Percentiles rank a stretch among this genome's conserved stretches.
Evolutionary conservation across 129 eudicot species (phyloP).

Genomic region (Oenanthe sinensis): DNA sequence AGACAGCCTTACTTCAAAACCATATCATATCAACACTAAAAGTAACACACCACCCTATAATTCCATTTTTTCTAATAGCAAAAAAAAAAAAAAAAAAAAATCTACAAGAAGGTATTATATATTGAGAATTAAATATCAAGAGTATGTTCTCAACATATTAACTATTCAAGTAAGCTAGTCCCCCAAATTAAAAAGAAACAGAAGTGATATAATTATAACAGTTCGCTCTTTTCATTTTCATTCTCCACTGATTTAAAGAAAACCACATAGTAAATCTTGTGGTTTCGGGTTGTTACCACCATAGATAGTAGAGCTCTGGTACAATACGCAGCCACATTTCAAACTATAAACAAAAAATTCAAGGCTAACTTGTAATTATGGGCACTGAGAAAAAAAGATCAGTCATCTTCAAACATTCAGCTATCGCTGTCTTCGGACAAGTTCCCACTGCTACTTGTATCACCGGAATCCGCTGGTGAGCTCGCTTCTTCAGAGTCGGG

Average conservation of each 20-base stretch:
- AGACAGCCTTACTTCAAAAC: slow-evolving; percentile 16
- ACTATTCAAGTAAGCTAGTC: not conserved
- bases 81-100: not conserved
- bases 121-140: not conserved
- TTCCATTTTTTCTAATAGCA: not conserved
- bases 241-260: not conserved
- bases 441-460: not conserved
- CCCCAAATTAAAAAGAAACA: not conserved
- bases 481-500: slow-evolving; percentile 25
- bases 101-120: not conserved
- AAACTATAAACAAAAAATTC: not conserved
- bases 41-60: not conserved
- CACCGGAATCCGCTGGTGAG: not conserved
- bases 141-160: not conserved
- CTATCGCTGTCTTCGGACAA: not conserved
- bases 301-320: not conserved
- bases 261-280: not conserved
- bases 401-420: not conserved
- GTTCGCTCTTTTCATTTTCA: not conserved
- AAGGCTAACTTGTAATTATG: not conserved
- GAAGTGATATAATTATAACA: not conserved
- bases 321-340: not conserved
- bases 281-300: not conserved
- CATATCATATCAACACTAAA: not conserved
- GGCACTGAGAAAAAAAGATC: not conserved